These are phyloP conservation scores for Phytophthora aleatoria DNA, from an alignment of 352 stramenopile species.

Conservation along the genomic window DNA sequence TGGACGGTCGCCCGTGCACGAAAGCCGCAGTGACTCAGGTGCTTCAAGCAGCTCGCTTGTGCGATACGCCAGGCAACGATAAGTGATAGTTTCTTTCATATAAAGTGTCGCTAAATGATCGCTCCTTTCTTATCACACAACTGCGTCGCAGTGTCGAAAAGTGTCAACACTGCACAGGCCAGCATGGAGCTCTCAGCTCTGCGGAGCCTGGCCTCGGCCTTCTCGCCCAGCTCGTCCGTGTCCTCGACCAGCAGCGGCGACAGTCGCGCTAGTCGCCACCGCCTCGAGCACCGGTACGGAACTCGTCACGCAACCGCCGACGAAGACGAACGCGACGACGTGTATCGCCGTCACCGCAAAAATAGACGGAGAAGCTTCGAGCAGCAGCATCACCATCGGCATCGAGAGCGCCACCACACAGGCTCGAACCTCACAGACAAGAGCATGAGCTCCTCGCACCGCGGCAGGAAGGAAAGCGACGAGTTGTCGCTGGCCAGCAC, in stretches of 20 bases:
- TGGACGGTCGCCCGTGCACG: neutral
- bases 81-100: neutral
- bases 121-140: neutral
- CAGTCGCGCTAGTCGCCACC: constrained; percentile 7
- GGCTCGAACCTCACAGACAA: constrained; percentile 26
- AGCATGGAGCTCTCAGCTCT: constrained; percentile 21
- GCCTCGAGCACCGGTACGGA: neutral
- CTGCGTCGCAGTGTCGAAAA: constrained; percentile 29
- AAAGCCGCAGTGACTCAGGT: no score
- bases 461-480: constrained; percentile 36
- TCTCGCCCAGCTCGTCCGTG: constrained; percentile 28
- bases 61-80: constrained; percentile 2
- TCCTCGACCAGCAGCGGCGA: constrained; percentile 32
- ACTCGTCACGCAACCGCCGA: constrained; percentile 6
- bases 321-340: constrained; percentile 15
- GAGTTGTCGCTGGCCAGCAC: constrained; percentile 30
- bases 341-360: constrained; percentile 28
- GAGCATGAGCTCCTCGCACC: constrained; percentile 29
- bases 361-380: constrained; percentile 23
- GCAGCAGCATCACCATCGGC: constrained; percentile 12
- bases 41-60: neutral
- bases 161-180: constrained; percentile 5
- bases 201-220: constrained; percentile 11
- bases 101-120: constrained; percentile 3
- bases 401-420: constrained; percentile 20